A percentile compares a stretch with the other conserved stretches of the same genome.
These are phyloP conservation scores for Ustilago hordei DNA, from an alignment of 1,284 basidiomycete genomes.

Conservation along the genomic window DNA sequence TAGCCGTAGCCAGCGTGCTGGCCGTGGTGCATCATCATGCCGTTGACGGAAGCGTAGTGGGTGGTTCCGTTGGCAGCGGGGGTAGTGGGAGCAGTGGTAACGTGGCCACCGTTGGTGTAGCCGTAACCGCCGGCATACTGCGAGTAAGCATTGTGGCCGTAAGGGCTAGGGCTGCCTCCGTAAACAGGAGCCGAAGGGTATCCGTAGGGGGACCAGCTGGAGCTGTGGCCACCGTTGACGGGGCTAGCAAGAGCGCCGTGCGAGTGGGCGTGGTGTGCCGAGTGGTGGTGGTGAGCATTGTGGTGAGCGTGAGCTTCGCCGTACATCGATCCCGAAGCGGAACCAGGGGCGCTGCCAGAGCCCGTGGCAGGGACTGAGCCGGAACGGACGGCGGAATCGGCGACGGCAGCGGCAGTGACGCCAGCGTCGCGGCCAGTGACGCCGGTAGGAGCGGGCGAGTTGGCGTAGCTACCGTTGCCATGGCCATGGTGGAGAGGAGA, in stretches of 20 bases:
- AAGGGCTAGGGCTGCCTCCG: slow-evolving; percentile 48
- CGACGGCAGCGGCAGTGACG: slow-evolving; percentile 39
- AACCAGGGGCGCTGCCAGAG: slow-evolving; percentile 51
- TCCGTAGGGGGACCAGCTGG: slow-evolving; percentile 54
- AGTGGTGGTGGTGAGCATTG: slow-evolving; percentile 45
- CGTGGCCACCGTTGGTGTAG: slow-evolving; percentile 49
- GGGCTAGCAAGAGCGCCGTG: slow-evolving; percentile 47
- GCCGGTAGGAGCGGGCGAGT: slow-evolving; percentile 47
- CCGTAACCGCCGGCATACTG: slow-evolving; percentile 54
- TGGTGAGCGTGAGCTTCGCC: slow-evolving; percentile 50
- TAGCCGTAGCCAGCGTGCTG: slow-evolving; percentile 54
- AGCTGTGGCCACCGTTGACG: slow-evolving; percentile 51
- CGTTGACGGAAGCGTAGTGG: slow-evolving; percentile 47
- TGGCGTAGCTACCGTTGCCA: slow-evolving; percentile 50
- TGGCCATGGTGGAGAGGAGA: slow-evolving; percentile 56
- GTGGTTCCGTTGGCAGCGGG: slow-evolving; percentile 43
- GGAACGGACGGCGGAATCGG: slow-evolving; percentile 47
- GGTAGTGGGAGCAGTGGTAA: slow-evolving; percentile 48
- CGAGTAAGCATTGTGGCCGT: slow-evolving; percentile 54
- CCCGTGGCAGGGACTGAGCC: slow-evolving; percentile 48
- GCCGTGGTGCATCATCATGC: slow-evolving; percentile 59
- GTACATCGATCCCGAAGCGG: slow-evolving; percentile 50
- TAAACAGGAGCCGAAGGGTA: slow-evolving; percentile 53
- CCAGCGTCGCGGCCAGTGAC: slow-evolving; percentile 42
- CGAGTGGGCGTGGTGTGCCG: slow-evolving; percentile 41